A percentile compares a stretch with the other conserved stretches of the same genome.
Conservation (phyloP, 345 rosid genomes). For the Camelina sativa region DNA sequence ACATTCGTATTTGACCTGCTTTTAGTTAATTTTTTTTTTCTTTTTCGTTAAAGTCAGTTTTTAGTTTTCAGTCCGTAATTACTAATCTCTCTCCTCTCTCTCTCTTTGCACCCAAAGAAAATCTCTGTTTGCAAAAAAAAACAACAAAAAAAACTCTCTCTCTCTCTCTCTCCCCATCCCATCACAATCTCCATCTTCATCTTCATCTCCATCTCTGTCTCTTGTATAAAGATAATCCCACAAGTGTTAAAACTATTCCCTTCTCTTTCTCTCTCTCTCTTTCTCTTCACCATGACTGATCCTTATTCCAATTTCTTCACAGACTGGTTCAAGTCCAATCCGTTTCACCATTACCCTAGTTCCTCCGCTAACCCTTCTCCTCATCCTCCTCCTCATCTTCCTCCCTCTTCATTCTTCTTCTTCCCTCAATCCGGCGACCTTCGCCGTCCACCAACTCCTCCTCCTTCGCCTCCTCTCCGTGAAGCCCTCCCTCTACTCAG, state of each 20-base stretch:
- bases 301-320: slow-evolving; percentile 78
- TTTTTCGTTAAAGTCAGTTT: slow-evolving; percentile 25
- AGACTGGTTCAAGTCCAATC: slow-evolving; percentile 58
- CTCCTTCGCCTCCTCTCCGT: slow-evolving; percentile 85
- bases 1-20: slow-evolving; percentile 44
- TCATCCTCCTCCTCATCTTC: slow-evolving; percentile 25
- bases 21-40: slow-evolving; percentile 1
- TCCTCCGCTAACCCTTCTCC: slow-evolving; percentile 44
- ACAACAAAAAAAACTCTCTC: slow-evolving; percentile 12
- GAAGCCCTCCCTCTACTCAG: slow-evolving; percentile 85
- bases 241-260: slow-evolving; percentile 45
- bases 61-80: slow-evolving; percentile 33
- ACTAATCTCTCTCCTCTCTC: slow-evolving; percentile 10
- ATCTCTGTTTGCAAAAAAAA: neutral
- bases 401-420: slow-evolving; percentile 37
- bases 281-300: slow-evolving; percentile 70
- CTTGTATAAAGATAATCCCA: slow-evolving; percentile 65
- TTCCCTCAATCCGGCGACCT: slow-evolving; percentile 41
- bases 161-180: slow-evolving; percentile 44
- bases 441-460: slow-evolving; percentile 46
- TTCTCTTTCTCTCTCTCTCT: slow-evolving; percentile 38
- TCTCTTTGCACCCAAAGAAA: neutral
- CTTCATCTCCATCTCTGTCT: slow-evolving; percentile 45
- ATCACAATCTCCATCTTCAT: slow-evolving; percentile 49
- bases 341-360: slow-evolving; percentile 54